These are phyloP conservation scores for Ampelocalamus luodianensis DNA, from an alignment of 176 grass and related monocot species.

Conservation along the genomic window DNA sequence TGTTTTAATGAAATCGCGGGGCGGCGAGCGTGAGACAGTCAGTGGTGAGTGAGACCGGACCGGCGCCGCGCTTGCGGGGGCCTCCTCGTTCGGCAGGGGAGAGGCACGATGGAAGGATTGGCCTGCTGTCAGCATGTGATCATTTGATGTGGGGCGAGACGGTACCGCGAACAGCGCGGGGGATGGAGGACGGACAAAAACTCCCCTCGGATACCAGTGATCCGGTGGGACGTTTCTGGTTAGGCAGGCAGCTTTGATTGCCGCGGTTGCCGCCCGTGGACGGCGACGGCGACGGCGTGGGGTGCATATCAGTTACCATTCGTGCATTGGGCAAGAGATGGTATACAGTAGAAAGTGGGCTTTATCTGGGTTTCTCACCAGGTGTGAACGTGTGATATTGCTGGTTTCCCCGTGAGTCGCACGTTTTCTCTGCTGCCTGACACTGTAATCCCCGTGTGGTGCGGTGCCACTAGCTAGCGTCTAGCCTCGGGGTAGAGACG, in stretches of 20 bases:
- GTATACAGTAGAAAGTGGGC: neutral
- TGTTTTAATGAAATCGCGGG: neutral
- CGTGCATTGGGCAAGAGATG: neutral
- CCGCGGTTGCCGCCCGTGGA: neutral
- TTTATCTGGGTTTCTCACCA: no score
- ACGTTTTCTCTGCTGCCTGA: neutral
- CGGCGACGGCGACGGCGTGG: neutral
- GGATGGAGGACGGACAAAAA: conserved; percentile 27
- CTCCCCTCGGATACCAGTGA: conserved; percentile 44
- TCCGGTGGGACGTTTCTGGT: conserved; percentile 36
- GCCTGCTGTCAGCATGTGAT: conserved; percentile 15
- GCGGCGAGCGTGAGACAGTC: neutral
- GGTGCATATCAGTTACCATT: no score
- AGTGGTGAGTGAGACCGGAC: neutral
- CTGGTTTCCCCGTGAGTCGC: neutral
- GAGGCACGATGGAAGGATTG: neutral
- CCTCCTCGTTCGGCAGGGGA: neutral
- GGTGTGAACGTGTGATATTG: no score
- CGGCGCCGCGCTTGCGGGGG: neutral
- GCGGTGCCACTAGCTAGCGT: neutral
- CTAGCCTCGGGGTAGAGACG: neutral
- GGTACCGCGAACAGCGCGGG: conserved; percentile 7
- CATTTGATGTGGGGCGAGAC: conserved; percentile 15
- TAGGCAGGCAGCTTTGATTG: neutral
- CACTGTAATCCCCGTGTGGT: neutral